A percentile compares a stretch with the other conserved stretches of the same genome.
Conservation (phyloP, 345 rosid genomes). For the Gynandropsis gynandra region DNA sequence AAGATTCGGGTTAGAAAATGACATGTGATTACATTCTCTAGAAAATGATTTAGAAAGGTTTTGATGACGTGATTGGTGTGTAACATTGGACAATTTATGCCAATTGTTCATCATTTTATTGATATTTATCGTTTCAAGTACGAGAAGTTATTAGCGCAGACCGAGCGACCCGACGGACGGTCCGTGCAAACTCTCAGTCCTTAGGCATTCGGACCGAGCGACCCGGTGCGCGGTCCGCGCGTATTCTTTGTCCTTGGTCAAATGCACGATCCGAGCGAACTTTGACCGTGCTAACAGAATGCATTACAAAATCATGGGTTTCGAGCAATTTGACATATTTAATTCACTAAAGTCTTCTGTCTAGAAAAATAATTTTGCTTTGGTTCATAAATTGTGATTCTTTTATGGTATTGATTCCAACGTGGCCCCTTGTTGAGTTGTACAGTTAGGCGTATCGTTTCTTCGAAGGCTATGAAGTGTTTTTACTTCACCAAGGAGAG, state of each 20-base stretch:
- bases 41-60: not conserved
- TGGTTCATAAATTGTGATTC: conserved; percentile 4
- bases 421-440: conserved; percentile 7
- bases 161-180: no score
- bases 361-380: not conserved
- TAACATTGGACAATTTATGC: not conserved
- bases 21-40: not conserved
- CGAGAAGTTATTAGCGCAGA: no score
- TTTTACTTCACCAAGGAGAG: conserved; percentile 46
- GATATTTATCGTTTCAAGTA: no score
- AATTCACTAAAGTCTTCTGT: not conserved
- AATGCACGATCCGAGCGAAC: not conserved
- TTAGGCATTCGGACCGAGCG: no score
- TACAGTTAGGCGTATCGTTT: conserved; percentile 33
- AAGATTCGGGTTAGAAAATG: not conserved
- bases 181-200: no score
- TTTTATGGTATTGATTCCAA: conserved; percentile 2
- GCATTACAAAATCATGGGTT: not conserved
- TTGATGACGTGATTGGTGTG: not conserved
- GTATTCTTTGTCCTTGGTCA: no score
- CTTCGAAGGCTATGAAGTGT: conserved; percentile 57
- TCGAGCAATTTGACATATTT: not conserved
- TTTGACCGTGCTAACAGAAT: not conserved
- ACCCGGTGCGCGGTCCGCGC: no score
- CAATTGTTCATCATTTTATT: not conserved